These are phyloP conservation scores for Phalaenopsis aphrodite DNA, from an alignment of 106 monocot genomes.

Conservation along the genomic window DNA sequence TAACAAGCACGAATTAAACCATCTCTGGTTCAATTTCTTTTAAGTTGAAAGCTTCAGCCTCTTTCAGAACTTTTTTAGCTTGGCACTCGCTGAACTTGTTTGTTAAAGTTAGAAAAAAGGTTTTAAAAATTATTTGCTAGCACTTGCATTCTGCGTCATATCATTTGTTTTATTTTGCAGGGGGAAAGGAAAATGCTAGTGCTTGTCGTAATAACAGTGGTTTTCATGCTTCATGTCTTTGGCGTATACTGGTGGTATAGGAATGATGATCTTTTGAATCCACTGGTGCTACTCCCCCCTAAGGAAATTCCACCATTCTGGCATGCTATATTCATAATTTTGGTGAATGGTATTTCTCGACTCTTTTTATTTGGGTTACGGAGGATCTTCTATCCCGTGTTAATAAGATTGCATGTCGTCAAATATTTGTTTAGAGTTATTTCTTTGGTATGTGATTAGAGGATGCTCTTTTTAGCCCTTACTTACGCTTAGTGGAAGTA, in stretches of 20 bases:
- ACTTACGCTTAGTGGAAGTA: neutral
- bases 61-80: neutral
- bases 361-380: neutral
- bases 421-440: neutral
- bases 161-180: constrained; percentile 26
- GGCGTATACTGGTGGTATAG: constrained; percentile 86
- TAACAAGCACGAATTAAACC: neutral
- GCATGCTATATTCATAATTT: constrained; percentile 89
- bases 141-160: neutral
- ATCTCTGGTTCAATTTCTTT: neutral
- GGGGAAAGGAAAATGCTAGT: constrained; percentile 79
- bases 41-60: neutral
- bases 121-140: neutral
- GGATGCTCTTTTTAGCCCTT: neutral
- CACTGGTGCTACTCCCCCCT: constrained; percentile 73
- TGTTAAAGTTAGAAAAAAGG: neutral
- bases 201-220: constrained; percentile 59
- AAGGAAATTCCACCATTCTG: constrained; percentile 91
- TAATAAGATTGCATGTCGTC: neutral
- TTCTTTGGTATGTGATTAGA: neutral
- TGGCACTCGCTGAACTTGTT: neutral
- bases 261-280: constrained; percentile 62
- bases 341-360: constrained; percentile 69
- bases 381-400: neutral
- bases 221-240: constrained; percentile 78